Base-by-base conservation (phyloP, 768 basidiomycete genomes). In the Multifurca ochricompacta region DNA sequence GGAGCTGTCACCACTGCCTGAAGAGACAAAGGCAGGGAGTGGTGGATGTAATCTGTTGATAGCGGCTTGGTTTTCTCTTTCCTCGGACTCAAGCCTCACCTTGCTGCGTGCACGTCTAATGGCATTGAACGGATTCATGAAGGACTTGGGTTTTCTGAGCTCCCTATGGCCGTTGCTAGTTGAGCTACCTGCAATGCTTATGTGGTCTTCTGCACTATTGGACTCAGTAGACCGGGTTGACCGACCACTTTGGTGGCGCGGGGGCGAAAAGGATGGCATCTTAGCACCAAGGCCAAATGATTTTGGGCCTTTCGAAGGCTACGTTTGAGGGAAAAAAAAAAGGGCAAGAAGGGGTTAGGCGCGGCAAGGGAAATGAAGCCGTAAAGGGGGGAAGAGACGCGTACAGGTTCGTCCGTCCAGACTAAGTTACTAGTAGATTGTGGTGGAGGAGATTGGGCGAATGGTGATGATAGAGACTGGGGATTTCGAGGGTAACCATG, bases 101-200 rank as follows among this genome's bases (percentile, higher is more conserved):
- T 66, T 69, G 48, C 70, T 67, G 40, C 73, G 70, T 37, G 72
- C 70, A 59, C 68, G 71, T 63, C 64, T 74, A 68, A 64, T 76
- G 59, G 69, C 69, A 48, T 59, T 73, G 71, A 49, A 68, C 32
- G 64, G 67, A 51, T 64, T 64, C 39, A 79, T 65, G 14, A 77
- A 77, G 8, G 75, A 70, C 66, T 78, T 82, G 31, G 71, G 65
- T 66, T 74, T 82, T 47, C 75, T 75, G 7, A 73, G 63, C 48
- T 74, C 53, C 51, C 65, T 34, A 31, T 61, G 57, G 53, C 57
- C 41, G 70, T 70, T 16, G 65, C 65, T 51, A 21, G 14, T 47
- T 63, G 62, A 73, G 60, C 61, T 69, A 59, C 57, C 67, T 56
- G 59, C 70, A 61, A 64, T n/a, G 11, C 49, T 69, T 36, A 51